Evolutionary conservation across 768 basidiomycete species (phyloP), one percentile per base, ranked within the genome.

Genomic region (Agaricus sinodeliciosus): DNA sequence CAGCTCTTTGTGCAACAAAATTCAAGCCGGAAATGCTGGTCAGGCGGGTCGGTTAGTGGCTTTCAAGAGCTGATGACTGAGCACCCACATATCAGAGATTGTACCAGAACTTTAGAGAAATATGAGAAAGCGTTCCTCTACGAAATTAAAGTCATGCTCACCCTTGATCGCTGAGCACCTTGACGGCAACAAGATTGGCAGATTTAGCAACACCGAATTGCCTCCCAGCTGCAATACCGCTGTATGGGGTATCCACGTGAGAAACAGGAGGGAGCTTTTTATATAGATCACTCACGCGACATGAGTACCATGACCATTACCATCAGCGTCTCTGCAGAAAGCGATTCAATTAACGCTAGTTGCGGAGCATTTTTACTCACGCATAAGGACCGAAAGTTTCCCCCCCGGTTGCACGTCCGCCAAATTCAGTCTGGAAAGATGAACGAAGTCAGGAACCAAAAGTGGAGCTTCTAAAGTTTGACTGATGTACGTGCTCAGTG

Each of bases 221-320:
- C 25, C 31, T 55, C 0, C 63, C 62, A 25, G 60, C 65, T 18
- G 59, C 62, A 15, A 58, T 66, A 6, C 65, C 63, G 8, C 62
- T 65, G 26, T 27, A 15, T n/a, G 35, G 19, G 12, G 15, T 16
- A 11, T 50, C 28, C 31, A 43, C 5, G 42, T 43, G 42, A 43
- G 19, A 22, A 18, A 22, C 19, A 43, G 26, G 6, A 9, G 19
- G 3, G 8, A 43, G 16, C 4, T 2, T 41, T 41, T 4, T 22
- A 9, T 6, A 8, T 41, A 36, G 2, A 11, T 4, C 15, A 51
- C 63, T 42, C 51, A 65, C 64, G 67, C 63, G 55, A 43, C 56
- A 55, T 71, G 70, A 16, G 72, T 70, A 18, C 72, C 72, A 52
- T 72, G 72, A n/a, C 72, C 73, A 52, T 71, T 63, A 8, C 64